Conservation (phyloP, 495 filamentous ascomycete species). For the Cryomyces minteri region DNA sequence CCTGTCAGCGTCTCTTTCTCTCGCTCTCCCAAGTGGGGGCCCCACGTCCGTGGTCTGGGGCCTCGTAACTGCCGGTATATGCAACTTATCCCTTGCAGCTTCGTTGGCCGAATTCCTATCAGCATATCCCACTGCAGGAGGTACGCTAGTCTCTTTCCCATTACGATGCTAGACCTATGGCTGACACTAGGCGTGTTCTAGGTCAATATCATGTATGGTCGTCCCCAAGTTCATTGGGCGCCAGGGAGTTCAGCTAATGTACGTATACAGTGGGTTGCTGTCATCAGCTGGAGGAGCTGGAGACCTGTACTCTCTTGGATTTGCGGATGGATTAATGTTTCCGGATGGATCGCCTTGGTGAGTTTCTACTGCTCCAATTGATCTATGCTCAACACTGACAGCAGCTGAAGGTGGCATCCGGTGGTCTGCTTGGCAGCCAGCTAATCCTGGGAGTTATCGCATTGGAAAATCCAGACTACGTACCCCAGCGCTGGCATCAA, state of each 20-base stretch:
- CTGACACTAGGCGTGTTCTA: too few relatives aligned
- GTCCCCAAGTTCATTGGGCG: too few relatives aligned
- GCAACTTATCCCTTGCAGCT: constrained; percentile 28
- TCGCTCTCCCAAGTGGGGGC: constrained; percentile 33
- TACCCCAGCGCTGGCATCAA: constrained; percentile 46
- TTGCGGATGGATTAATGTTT: constrained; percentile 59
- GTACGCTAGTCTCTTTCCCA: background rate
- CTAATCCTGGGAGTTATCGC: constrained; percentile 28
- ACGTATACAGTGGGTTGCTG: constrained; percentile 57
- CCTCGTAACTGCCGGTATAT: constrained; percentile 40
- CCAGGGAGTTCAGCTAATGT: constrained; percentile 25
- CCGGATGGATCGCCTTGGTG: constrained; percentile 41
- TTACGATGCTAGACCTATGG: too few relatives aligned
- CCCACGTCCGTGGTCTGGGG: constrained; percentile 39
- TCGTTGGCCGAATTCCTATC: constrained; percentile 58
- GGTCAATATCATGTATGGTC: too few relatives aligned
- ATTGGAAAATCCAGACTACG: constrained; percentile 28
- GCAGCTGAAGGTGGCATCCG: constrained; percentile 14
- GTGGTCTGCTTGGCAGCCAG: constrained; percentile 23
- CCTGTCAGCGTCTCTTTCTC: constrained; percentile 31
- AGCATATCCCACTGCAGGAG: constrained; percentile 40
- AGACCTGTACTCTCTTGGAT: constrained; percentile 47
- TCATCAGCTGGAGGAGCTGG: constrained; percentile 39
- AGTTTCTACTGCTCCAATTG: background rate
- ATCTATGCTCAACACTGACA: background rate